phyloP scores from a whole-genome alignment of 257 asterid genomes.

The Gynochthodes officinalis region DNA sequence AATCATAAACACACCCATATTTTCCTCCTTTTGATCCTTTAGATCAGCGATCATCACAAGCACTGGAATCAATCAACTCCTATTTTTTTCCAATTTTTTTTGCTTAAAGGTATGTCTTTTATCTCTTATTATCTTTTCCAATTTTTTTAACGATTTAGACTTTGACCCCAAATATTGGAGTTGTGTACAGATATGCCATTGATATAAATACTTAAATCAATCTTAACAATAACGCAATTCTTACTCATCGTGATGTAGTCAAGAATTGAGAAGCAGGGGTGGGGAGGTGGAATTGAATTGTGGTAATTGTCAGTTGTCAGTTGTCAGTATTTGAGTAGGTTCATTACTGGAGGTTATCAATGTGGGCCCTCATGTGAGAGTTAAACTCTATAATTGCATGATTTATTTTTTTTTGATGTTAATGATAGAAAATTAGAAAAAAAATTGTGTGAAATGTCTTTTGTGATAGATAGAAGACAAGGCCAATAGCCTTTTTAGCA shows the following conservation, averaged over 20 bases:
- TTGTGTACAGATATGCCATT: conserved; percentile 97
- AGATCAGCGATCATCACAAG: too few relatives aligned
- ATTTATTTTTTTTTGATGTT: not conserved
- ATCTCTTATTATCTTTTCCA: too few relatives aligned
- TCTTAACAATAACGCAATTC: not conserved
- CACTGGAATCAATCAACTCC: too few relatives aligned
- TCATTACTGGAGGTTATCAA: not conserved
- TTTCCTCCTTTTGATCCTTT: too few relatives aligned
- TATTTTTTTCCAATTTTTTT: too few relatives aligned
- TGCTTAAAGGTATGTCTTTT: too few relatives aligned
- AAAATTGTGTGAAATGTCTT: not conserved
- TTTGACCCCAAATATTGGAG: conserved; percentile 95
- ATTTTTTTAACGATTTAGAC: too few relatives aligned
- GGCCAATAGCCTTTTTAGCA: too few relatives aligned
- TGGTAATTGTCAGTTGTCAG: too few relatives aligned
- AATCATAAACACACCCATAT: too few relatives aligned
- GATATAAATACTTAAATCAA: too few relatives aligned
- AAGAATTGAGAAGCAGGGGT: not conserved
- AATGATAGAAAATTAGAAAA: not conserved
- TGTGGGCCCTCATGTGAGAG: not conserved
- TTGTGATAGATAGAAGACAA: not conserved
- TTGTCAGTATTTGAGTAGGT: not conserved
- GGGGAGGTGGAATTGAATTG: not conserved
- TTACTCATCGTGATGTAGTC: not conserved
- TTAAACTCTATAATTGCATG: not conserved